A percentile compares a stretch with the other conserved stretches of the same genome.
Evolutionary conservation across 208 protist species (phyloP).

Genomic region (Trypanosoma boissoni): DNA sequence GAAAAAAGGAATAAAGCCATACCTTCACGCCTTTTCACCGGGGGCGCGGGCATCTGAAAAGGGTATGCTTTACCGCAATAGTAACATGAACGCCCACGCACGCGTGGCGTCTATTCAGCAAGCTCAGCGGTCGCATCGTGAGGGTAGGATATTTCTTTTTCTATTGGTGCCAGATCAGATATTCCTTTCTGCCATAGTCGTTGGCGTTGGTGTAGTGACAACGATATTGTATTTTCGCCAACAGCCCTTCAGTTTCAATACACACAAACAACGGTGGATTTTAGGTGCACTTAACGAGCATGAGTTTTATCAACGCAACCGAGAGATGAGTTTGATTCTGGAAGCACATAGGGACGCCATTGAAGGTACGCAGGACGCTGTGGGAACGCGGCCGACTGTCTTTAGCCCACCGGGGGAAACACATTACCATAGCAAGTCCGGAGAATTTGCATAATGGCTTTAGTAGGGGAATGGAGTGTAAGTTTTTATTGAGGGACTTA

Average conservation of each 20-base stretch:
- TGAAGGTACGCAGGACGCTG: slow-evolving; percentile 52
- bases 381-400: slow-evolving; percentile 46
- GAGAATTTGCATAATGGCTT: slow-evolving; percentile 28
- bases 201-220: slow-evolving; percentile 19
- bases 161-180: slow-evolving; percentile 76
- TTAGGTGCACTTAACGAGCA: slow-evolving; percentile 60
- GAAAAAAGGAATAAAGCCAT: slow-evolving; percentile 60
- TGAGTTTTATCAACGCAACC: slow-evolving; percentile 73
- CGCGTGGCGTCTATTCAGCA: slow-evolving; percentile 61
- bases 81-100: slow-evolving; percentile 80
- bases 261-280: slow-evolving; percentile 55
- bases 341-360: slow-evolving; percentile 60
- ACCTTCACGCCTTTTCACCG: slow-evolving; percentile 79
- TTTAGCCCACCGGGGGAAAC: slow-evolving; percentile 39
- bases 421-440: slow-evolving; percentile 56
- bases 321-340: slow-evolving; percentile 72
- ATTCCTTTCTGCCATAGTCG: slow-evolving; percentile 24
- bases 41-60: slow-evolving; percentile 75
- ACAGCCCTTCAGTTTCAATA: slow-evolving; percentile 50
- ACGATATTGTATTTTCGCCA: slow-evolving; percentile 31
- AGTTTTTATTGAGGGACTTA: not conserved
- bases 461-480: not conserved
- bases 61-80: slow-evolving; percentile 88
- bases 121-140: slow-evolving; percentile 53
- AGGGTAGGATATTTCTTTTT: slow-evolving; percentile 51